Base-by-base conservation (phyloP, 169 alveolate species). In the Cryptosporidium xiaoi region DNA sequence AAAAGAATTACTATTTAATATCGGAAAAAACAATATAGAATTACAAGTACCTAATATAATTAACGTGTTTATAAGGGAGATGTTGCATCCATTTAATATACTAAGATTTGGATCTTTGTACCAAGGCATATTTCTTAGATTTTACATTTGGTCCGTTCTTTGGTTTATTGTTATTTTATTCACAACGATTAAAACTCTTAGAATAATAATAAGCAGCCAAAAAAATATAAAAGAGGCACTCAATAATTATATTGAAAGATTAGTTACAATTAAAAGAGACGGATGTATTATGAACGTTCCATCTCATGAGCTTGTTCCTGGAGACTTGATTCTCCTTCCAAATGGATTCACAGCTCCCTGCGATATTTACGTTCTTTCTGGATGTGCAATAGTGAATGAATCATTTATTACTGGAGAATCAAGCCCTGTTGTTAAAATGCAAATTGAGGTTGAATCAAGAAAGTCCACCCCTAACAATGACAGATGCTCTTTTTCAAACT, bases 281-380 rank as follows among this genome's bases (percentile, higher is more conserved):
- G 87, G 87, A 18, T 7, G 10, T n/a, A 60, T 27, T 18, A 36
- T 44, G 64, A 62, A 27, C 18, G 50, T 77, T n/a, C 71, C 87
- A 3, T 77, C 87, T 1, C 58, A 77, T 29, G 69, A 58, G n/a
- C 64, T 77, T 15, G 87, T 77, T 60, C 87, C 87, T 12, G 87
- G 87, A 0, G 87, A 77, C 50, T 10, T 77, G 8, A 77, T 77
- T 24, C 56, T 60, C 33, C 36, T 77, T 8, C 44, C 71, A 2
- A 46, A 77, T 24, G 87, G 64, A n/a, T 44, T 77, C 12, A 62
- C 64, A 13, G 87, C 77, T 36, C 87, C 87, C 27, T 77, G 87
- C 64, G 87, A 77, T 27, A 60, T 77, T 12, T 62, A 60, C 46
- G 65, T 77, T 6, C 50, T 46, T n/a, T 77, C 87, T 3, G 87